Evolutionary conservation across 768 basidiomycete species (phyloP).

Genomic region (Zangia roseola): DNA sequence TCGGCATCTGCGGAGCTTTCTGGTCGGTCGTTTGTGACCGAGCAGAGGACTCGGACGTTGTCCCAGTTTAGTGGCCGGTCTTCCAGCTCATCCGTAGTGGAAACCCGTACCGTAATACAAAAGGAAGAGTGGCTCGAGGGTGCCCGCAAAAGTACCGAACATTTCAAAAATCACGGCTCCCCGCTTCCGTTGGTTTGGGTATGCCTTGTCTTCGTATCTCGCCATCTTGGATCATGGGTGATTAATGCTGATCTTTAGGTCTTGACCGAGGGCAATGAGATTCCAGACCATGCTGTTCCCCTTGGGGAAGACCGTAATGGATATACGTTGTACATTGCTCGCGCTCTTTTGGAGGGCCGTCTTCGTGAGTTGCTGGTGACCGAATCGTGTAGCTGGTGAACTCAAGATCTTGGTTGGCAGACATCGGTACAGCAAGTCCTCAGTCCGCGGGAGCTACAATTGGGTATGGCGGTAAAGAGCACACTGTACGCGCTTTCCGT

Average conservation of each 20-base stretch:
- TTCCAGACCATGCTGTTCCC: conserved; percentile 34
- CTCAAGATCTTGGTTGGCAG: conserved; percentile 13
- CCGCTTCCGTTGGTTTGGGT: conserved; percentile 34
- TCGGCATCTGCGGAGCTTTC: background rate
- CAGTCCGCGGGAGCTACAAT: conserved; percentile 33
- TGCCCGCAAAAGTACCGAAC: conserved; percentile 30
- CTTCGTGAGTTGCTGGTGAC: conserved; percentile 24
- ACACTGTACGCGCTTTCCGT: conserved; percentile 21
- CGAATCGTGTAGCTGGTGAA: no score
- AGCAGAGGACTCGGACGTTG: conserved; percentile 15
- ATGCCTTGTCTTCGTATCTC: background rate
- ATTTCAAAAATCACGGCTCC: conserved; percentile 29
- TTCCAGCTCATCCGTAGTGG: conserved; percentile 10
- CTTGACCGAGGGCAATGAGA: conserved; percentile 28
- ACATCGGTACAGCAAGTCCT: conserved; percentile 34
- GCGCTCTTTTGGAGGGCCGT: conserved; percentile 30
- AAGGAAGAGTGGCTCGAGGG: conserved; percentile 30
- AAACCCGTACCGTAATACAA: conserved; percentile 15
- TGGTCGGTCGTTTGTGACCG: background rate
- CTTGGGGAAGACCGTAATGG: conserved; percentile 34
- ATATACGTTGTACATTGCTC: conserved; percentile 27
- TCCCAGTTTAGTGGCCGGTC: conserved; percentile 19
- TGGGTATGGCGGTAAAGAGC: conserved; percentile 34
- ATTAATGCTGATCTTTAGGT: conserved; percentile 11
- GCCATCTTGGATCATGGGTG: background rate